Evolutionary conservation across 2,329 filamentous ascomycete genomes (phyloP), one percentile per base, ranked within the genome.

Genomic region (Colletotrichum sp.): DNA sequence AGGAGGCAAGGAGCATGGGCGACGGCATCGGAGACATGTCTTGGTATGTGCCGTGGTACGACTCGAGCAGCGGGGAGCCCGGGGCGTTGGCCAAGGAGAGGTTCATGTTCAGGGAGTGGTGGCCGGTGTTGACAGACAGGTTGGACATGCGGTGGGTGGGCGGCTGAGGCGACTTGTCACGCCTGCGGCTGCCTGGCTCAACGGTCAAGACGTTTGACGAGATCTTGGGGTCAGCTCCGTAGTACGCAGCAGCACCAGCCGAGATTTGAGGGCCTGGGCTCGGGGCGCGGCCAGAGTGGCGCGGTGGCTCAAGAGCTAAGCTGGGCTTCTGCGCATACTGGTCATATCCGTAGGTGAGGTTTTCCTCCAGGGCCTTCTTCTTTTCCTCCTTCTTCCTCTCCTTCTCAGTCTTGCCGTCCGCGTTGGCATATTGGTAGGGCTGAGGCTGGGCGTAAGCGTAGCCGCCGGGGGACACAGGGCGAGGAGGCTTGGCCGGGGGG

Each of bases 21-120:
- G 96, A 96, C 0, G 96, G 96, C 95, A 98, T 98, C 0, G 96
- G 96, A 0, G 96, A 98, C 80, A 97, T 94, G 74, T 95, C 95
- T 84, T 98, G 96, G 80, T 98, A 98, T 1, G 96, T 98, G 52
- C 96, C 96, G 77, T 93, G 94, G 85, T 98, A 98, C 1, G 97
- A 93, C 85, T 98, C 96, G 3, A 98, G 91, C 66, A 98, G 88
- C 1, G 96, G 97, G 77, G 95, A 98, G 1, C 92, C 92, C 0
- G 96, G 95, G 3, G 95, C 90, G 27, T 87, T 86, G 3, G 90
- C 86, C 3, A 92, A 83, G 15, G 90, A 88, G 66, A 87, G 77
- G 66, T 79, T 82, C 25, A 83, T 83, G 27, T 80, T 80, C 10
- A 83, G 79, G 4, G 82, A 66, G 78, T 86, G 84, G n/a, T 86